Base-by-base conservation (phyloP, 1,139 yeast genomes). In the Magnusiomyces sp. region DNA sequence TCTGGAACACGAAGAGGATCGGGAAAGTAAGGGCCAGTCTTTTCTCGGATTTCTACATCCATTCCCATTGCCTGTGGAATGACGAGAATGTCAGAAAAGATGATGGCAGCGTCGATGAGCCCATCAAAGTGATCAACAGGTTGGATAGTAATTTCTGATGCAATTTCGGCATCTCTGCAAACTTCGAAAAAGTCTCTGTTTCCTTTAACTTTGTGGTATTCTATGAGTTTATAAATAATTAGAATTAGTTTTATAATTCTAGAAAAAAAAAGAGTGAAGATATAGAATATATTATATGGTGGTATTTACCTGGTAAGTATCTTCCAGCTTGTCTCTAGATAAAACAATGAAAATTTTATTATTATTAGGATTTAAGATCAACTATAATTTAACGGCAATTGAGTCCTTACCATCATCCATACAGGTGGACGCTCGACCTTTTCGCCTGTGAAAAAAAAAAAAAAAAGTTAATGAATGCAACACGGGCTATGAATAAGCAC, bases 51-150 rank as follows among this genome's bases (percentile, higher is more conserved):
- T 62, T 86, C 83, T 42, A 92, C 95, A 51, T 79, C 82, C 83
- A 90, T 87, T 17, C 98, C 98, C 90, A 92, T 84, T 5, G 97
- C 98, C 70, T 92, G 98, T 2, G 99, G 99, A 51, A 92, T 85
- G 41, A 92, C 98, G 55, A 92, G 74, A 59, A 92, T 92, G 66
- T 92, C 99, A 62, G 92, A 82, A 70, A 94, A 92, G 54, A 92
- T 92, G 59, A 92, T 92, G 9, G 98, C 98, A 2, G 97, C 98
- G 64, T 92, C 98, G 48, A 92, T 76, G 51, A 89, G 74, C 0
- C 96, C 97, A 50, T 83, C 83, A 62, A 80, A 92, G 60, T 87
- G 95, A 52, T 83, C 88, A 49, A 92, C 78, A 7, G 99, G 99
- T 69, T 92, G 98, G 57, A 94, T 89, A 1, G 99, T 92, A 63